Evolutionary conservation across 1,284 basidiomycete genomes (phyloP).

Genomic region (Ustilago trichophora): DNA sequence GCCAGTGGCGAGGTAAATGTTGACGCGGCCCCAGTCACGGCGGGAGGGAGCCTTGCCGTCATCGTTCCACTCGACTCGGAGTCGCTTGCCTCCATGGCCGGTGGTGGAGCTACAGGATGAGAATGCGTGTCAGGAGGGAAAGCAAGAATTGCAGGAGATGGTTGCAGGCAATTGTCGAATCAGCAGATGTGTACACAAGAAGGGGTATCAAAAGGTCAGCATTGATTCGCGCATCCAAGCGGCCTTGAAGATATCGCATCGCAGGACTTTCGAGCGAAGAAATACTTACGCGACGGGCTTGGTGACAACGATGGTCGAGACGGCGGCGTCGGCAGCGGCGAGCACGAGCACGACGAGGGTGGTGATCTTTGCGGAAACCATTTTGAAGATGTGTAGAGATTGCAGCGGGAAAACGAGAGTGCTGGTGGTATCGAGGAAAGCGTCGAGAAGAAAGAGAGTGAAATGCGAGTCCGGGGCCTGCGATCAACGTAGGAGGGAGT

Average conservation of each 20-base stretch:
- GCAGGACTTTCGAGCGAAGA: too few relatives aligned
- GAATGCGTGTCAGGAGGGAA: too few relatives aligned
- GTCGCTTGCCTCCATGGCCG: constrained; percentile 39
- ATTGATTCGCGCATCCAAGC: too few relatives aligned
- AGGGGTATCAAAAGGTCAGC: too few relatives aligned
- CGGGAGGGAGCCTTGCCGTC: constrained; percentile 48
- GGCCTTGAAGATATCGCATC: too few relatives aligned
- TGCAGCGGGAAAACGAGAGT: not conserved
- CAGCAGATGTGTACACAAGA: too few relatives aligned
- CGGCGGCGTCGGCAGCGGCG: constrained; percentile 34
- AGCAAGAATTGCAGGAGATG: too few relatives aligned
- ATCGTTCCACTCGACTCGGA: constrained; percentile 55
- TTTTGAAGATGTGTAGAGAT: constrained; percentile 4
- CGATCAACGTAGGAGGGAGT: constrained; percentile 23
- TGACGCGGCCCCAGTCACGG: constrained; percentile 52
- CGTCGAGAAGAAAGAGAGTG: constrained; percentile 5
- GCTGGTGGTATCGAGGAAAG: not conserved
- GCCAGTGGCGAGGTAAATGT: constrained; percentile 59
- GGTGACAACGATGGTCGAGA: constrained; percentile 53
- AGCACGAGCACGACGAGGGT: constrained; percentile 41
- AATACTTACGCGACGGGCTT: constrained; percentile 52
- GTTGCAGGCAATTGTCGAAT: too few relatives aligned
- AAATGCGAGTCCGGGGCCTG: constrained; percentile 11
- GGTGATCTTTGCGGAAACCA: constrained; percentile 36
- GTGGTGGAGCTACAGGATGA: constrained; percentile 53